Evolutionary conservation across 441 rosid species (phyloP), one percentile per base, ranked within the genome.

Genomic region (Euphorbia schlechtendalii): DNA sequence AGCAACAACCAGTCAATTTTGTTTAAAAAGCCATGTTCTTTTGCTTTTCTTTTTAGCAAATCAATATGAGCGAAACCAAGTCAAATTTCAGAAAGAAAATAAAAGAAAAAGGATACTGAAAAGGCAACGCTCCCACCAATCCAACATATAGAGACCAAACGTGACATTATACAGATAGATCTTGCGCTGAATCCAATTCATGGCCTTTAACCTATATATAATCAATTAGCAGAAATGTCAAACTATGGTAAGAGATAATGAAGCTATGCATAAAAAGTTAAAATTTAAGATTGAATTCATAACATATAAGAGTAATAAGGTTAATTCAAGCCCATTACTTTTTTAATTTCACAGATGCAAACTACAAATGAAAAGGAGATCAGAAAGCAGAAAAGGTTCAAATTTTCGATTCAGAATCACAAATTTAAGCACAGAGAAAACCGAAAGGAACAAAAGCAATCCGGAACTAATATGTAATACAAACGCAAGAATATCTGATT

Each of bases 61-160:
- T 21, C 49, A 20, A 34, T n/a, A n/a, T n/a, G n/a, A n/a, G 13
- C 14, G 22, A 32, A 62, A 4, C 22, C 60, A 25, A 27, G 27
- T 38, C 12, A 40, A 52, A 20, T 28, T 41, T 40, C 2, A 55
- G 41, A 64, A 32, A 8, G 11, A 63, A 46, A 1, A 4, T 38
- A 43, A 18, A 70, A 9, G 11, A 17, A 59, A 53, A 56, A 83
- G 96, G 99, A 94, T 94, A 91, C 99, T 94, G 87, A 94, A 94
- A 67, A 94, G 89, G 71, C 74, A 91, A 45, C 98, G 96, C 80
- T 94, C 98, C 99, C 98, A 91, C 98, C 96, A 91, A 71, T 94
- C 99, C 85, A 94, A 78, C 99, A 94, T 94, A 80, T 73, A 91
- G 69, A 94, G 96, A 64, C 98, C 99, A 48, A 94, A 94, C 24